These are phyloP conservation scores for Rhododendron ferrugineum DNA, from an alignment of 148 eudicot genomes.

Conservation along the genomic window DNA sequence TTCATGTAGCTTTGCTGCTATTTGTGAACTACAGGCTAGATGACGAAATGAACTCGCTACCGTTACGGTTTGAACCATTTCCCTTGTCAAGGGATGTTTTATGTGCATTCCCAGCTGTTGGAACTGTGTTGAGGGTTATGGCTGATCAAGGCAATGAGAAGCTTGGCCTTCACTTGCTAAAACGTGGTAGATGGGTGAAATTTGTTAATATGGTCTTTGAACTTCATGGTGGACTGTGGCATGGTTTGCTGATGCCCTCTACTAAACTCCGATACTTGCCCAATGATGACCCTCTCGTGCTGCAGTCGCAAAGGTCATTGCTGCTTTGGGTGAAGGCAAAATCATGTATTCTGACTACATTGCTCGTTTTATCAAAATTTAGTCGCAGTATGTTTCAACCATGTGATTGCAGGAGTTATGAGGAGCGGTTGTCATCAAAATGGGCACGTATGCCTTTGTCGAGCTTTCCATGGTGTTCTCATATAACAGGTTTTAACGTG, in stretches of 20 bases:
- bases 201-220: slow-evolving; percentile 41
- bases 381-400: neutral
- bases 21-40: slow-evolving; percentile 42
- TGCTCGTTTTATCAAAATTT: slow-evolving; percentile 8
- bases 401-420: slow-evolving; percentile 35
- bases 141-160: slow-evolving; percentile 37
- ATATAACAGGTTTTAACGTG: slow-evolving; percentile 49
- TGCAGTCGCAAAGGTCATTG: slow-evolving; percentile 49
- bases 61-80: slow-evolving; percentile 49
- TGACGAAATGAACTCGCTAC: slow-evolving; percentile 58
- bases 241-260: slow-evolving; percentile 50
- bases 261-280: slow-evolving; percentile 58
- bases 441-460: slow-evolving; percentile 68
- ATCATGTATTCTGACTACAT: slow-evolving; percentile 4
- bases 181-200: slow-evolving; percentile 64
- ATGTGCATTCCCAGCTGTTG: slow-evolving; percentile 59
- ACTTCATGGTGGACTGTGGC: slow-evolving; percentile 54
- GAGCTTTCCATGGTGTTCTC: slow-evolving; percentile 69
- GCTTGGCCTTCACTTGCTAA: slow-evolving; percentile 45
- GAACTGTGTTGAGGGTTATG: slow-evolving; percentile 64
- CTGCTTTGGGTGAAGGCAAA: neutral
- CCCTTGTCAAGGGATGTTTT: slow-evolving; percentile 54
- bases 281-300: slow-evolving; percentile 43
- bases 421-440: slow-evolving; percentile 45
- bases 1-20: neutral